A percentile compares a stretch with the other conserved stretches of the same genome.
Evolutionary conservation across 306 rosid genomes (phyloP).

Genomic region (Urtica urens): DNA sequence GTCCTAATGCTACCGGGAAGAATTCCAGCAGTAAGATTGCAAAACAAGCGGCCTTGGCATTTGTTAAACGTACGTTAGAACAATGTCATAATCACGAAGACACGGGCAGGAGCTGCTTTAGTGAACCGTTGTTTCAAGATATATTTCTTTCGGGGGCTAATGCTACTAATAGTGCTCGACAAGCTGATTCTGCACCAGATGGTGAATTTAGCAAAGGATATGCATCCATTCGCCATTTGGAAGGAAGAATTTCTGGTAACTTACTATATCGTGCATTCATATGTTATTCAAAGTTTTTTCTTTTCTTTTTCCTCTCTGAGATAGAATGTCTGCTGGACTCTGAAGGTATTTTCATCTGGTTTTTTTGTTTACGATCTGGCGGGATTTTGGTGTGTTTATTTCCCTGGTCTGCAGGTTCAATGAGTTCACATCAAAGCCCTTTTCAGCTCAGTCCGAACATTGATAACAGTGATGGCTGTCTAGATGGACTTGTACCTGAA

Average conservation of each 20-base stretch:
- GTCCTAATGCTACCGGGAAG: constrained; percentile 76
- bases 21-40: constrained; percentile 76
- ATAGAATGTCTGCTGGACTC: constrained; percentile 1
- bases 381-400: not conserved
- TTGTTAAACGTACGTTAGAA: constrained; percentile 76
- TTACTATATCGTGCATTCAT: constrained; percentile 2
- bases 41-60: constrained; percentile 70
- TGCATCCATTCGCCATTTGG: constrained; percentile 46
- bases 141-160: constrained; percentile 49
- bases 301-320: constrained; percentile 8
- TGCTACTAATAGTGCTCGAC: constrained; percentile 31
- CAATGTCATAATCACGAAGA: constrained; percentile 73
- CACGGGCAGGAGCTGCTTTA: constrained; percentile 87
- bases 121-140: constrained; percentile 58
- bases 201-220: constrained; percentile 57
- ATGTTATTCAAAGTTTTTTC: not conserved
- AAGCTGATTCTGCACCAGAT: constrained; percentile 35
- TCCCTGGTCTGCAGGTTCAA: constrained; percentile 47
- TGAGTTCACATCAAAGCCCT: constrained; percentile 75
- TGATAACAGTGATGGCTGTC: constrained; percentile 53
- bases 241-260: constrained; percentile 52
- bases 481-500: constrained; percentile 55
- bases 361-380: not conserved
- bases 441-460: constrained; percentile 58
- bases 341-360: not conserved